These are phyloP conservation scores for Dysphania ambrosioides DNA, from an alignment of 148 eudicot genomes.

Conservation along the genomic window DNA sequence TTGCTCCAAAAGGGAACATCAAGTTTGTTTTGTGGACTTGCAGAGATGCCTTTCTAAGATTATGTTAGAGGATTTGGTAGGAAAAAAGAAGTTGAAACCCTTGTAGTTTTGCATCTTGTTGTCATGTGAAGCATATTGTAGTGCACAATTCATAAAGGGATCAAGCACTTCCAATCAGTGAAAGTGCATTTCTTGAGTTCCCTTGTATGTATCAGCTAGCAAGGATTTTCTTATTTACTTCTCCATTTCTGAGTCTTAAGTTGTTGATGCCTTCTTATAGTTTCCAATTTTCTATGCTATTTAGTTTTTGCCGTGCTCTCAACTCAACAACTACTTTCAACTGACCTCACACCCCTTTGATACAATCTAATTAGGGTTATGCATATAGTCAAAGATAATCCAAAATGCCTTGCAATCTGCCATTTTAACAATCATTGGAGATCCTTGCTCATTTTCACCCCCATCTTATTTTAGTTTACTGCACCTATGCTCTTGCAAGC, in stretches of 20 bases:
- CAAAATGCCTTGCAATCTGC: background rate
- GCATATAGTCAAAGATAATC: background rate
- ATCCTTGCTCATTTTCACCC: background rate
- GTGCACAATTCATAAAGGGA: background rate
- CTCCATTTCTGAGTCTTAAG: background rate
- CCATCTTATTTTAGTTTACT: background rate
- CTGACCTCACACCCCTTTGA: background rate
- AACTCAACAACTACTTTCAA: background rate
- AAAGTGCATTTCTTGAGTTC: too few species aligned
- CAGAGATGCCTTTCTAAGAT: background rate
- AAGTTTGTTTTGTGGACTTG: slow-evolving; percentile 5
- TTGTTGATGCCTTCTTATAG: background rate
- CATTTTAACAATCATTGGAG: background rate
- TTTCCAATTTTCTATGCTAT: background rate
- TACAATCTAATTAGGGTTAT: background rate
- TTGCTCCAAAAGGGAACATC: background rate
- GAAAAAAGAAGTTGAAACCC: background rate
- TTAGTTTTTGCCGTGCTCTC: background rate
- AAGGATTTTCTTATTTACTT: background rate
- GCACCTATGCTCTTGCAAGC: background rate
- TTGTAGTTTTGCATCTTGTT: background rate
- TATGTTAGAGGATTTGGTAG: background rate
- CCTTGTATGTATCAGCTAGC: background rate
- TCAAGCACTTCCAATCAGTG: background rate
- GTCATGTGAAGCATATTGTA: background rate